A percentile compares a stretch with the other conserved stretches of the same genome.
Conservation (phyloP, 805 yeast species). For the Metschnikowia koreensis region DNA sequence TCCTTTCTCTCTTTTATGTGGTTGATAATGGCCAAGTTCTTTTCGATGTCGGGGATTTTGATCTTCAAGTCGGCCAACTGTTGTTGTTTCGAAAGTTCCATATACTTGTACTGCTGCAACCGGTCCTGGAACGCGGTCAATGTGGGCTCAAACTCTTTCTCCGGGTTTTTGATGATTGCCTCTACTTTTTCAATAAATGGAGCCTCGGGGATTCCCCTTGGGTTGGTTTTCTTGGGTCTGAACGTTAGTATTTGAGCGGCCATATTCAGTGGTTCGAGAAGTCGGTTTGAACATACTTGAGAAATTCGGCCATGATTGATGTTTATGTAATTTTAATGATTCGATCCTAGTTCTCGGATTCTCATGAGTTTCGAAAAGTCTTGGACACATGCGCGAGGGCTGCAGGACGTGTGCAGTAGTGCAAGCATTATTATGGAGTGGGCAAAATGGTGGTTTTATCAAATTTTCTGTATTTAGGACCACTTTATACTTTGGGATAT, state of each 20-base stretch:
- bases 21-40: constrained; percentile 73
- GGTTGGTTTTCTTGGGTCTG: constrained; percentile 65
- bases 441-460: too few species aligned
- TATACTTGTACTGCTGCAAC: constrained; percentile 83
- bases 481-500: too few species aligned
- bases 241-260: constrained; percentile 10
- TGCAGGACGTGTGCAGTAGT: constrained; percentile 1
- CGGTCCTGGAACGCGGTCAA: constrained; percentile 81
- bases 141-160: constrained; percentile 62
- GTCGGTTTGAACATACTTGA: constrained; percentile 24
- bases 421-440: too few species aligned
- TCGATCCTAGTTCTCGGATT: neutral
- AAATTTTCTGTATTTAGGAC: too few species aligned
- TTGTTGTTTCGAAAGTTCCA: constrained; percentile 61
- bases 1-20: constrained; percentile 52
- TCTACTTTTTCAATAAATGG: constrained; percentile 87
- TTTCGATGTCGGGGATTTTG: constrained; percentile 89
- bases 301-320: constrained; percentile 27
- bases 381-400: neutral
- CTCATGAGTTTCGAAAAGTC: neutral
- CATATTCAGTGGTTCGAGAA: neutral
- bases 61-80: constrained; percentile 52
- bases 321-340: neutral
- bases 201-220: constrained; percentile 96
- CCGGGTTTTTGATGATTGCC: constrained; percentile 62